Percentiles rank a stretch among this genome's conserved stretches.
Evolutionary conservation across 306 rosid species (phyloP).

Genomic region (Canavalia ensiformis): DNA sequence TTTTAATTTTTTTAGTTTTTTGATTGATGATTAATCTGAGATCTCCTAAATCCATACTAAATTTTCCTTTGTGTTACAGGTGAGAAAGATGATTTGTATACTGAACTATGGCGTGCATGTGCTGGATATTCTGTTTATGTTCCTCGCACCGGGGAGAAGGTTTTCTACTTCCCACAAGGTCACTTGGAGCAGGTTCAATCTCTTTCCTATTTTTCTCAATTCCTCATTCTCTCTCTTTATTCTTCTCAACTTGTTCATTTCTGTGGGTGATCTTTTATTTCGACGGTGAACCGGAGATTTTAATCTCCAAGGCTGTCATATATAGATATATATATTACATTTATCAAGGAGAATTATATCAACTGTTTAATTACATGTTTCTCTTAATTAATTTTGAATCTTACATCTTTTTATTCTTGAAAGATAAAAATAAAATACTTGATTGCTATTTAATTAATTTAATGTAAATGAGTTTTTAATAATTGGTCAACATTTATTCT

Average conservation of each 20-base stretch:
- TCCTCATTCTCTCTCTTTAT: background rate
- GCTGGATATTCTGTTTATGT: conserved; percentile 60
- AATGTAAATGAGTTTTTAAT: no score
- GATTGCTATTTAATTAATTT: no score
- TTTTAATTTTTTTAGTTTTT: background rate
- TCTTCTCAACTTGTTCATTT: background rate
- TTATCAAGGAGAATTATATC: no score
- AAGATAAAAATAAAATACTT: no score
- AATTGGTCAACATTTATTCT: no score
- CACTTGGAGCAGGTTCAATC: conserved; percentile 77
- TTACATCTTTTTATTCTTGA: no score
- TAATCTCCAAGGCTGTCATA: no score
- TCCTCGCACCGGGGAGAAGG: conserved; percentile 63
- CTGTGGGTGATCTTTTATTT: background rate
- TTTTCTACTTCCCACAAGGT: conserved; percentile 74
- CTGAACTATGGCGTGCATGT: conserved; percentile 64
- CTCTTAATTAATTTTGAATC: no score
- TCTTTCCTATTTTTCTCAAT: background rate
- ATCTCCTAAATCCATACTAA: no score
- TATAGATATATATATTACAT: no score
- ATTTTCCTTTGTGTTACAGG: conserved; percentile 11
- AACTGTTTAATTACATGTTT: no score
- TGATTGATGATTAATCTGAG: background rate
- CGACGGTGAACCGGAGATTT: no score
- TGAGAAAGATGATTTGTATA: conserved; percentile 44